Evolutionary conservation across 441 rosid species (phyloP).

Genomic region (Bocquillonia castaneifolia): DNA sequence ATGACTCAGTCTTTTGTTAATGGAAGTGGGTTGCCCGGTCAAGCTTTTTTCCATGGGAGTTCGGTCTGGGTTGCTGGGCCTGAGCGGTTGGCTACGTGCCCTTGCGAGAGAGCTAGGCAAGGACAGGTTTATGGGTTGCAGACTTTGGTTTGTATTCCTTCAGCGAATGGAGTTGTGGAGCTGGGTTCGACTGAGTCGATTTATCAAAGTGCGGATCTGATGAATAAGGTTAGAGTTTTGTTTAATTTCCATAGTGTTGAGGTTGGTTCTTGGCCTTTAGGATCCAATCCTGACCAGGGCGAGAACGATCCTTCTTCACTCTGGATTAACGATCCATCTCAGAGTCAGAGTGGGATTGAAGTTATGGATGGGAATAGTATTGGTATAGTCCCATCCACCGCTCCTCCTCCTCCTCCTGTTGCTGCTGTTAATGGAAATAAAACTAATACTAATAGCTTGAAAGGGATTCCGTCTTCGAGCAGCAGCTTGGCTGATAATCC

Average conservation of each 20-base stretch:
- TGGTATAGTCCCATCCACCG: slow-evolving; percentile 19
- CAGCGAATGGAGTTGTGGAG: slow-evolving; percentile 83
- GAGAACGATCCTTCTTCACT: slow-evolving; percentile 70
- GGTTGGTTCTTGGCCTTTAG: slow-evolving; percentile 49
- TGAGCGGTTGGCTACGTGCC: slow-evolving; percentile 51
- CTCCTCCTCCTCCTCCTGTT: too few relatives aligned
- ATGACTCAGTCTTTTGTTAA: slow-evolving; percentile 81
- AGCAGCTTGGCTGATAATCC: slow-evolving; percentile 47
- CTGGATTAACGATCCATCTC: slow-evolving; percentile 66
- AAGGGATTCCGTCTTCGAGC: slow-evolving; percentile 41
- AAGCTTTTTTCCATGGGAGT: slow-evolving; percentile 47
- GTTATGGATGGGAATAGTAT: slow-evolving; percentile 36
- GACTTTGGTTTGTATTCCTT: slow-evolving; percentile 78
- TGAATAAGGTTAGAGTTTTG: slow-evolving; percentile 59
- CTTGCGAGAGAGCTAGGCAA: slow-evolving; percentile 71
- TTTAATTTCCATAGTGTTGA: slow-evolving; percentile 62
- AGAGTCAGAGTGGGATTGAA: slow-evolving; percentile 32
- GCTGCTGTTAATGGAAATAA: background rate
- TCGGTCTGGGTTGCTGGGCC: slow-evolving; percentile 74
- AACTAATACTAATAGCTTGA: slow-evolving; percentile 25
- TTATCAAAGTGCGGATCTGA: slow-evolving; percentile 70
- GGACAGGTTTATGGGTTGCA: slow-evolving; percentile 75
- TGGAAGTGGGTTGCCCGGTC: slow-evolving; percentile 75
- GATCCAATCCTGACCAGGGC: slow-evolving; percentile 55
- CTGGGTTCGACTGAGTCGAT: slow-evolving; percentile 76